These are phyloP conservation scores for Thalassiosira hispida DNA, from an alignment of 352 stramenopile species.

Conservation along the genomic window DNA sequence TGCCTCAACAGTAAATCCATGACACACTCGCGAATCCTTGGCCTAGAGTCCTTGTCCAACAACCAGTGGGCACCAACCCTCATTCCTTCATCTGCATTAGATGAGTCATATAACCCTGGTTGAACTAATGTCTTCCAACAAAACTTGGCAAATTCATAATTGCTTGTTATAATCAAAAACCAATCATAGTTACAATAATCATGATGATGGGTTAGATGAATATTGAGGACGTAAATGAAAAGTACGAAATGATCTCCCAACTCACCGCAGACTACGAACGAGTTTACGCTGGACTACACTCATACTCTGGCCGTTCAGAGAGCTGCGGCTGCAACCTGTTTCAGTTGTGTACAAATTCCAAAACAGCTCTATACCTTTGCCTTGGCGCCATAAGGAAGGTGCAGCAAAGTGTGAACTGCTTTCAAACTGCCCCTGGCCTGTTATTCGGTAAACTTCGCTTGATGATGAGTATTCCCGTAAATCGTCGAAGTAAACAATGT, in stretches of 20 bases:
- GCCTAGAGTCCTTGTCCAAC: slow-evolving; percentile 60
- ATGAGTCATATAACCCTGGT: slow-evolving; percentile 32
- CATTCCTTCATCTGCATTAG: background rate
- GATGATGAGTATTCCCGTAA: slow-evolving; percentile 56
- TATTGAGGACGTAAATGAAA: background rate
- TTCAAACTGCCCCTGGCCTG: slow-evolving; percentile 25
- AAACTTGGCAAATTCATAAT: slow-evolving; percentile 76
- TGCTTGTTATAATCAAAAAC: slow-evolving; percentile 23
- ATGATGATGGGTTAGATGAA: background rate
- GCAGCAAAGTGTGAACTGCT: slow-evolving; percentile 43
- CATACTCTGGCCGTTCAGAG: slow-evolving; percentile 59
- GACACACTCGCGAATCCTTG: slow-evolving; percentile 28
- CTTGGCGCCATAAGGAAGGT: slow-evolving; percentile 55
- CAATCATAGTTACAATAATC: too few species aligned
- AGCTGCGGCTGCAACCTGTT: slow-evolving; percentile 50
- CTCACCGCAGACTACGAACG: slow-evolving; percentile 53
- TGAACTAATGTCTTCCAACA: slow-evolving; percentile 65
- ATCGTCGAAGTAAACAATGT: slow-evolving; percentile 67
- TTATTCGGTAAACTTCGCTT: slow-evolving; percentile 57
- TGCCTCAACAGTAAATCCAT: slow-evolving; percentile 52
- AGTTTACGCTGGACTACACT: slow-evolving; percentile 58
- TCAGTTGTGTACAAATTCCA: slow-evolving; percentile 61
- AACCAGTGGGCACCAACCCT: slow-evolving; percentile 42
- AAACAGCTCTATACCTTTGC: slow-evolving; percentile 60
- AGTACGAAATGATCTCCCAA: background rate